Percentiles rank a stretch among this genome's conserved stretches.
Evolutionary conservation across 78 protist genomes (phyloP).

Genomic region (Anaeramoeba flamelloides): DNA sequence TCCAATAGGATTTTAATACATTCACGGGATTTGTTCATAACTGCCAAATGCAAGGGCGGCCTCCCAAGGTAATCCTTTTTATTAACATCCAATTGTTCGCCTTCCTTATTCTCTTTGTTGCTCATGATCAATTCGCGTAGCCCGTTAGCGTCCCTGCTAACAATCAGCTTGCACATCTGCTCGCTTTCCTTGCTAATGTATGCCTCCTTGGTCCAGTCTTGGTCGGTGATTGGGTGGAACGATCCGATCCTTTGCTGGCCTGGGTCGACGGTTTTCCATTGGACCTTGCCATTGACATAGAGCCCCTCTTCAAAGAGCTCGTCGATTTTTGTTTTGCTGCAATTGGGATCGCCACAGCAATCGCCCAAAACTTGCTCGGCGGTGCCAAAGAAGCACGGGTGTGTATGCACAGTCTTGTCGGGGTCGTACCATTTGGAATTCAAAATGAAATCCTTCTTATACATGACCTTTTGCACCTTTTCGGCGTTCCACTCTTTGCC

Average conservation of each 20-base stretch:
- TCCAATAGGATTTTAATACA: neutral
- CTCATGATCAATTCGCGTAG: neutral
- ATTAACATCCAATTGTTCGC: too few relatives aligned
- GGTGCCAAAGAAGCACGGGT: constrained; percentile 22
- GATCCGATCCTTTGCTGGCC: constrained; percentile 9
- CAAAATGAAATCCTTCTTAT: constrained; percentile 6
- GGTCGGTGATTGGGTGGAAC: constrained; percentile 26
- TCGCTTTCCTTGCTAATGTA: neutral
- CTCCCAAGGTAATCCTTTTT: neutral
- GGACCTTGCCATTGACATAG: neutral
- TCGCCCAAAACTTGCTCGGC: constrained; percentile 4
- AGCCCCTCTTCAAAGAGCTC: neutral
- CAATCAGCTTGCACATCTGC: neutral
- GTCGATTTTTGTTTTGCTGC: neutral
- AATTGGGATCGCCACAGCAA: constrained; percentile 12
- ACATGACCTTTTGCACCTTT: constrained; percentile 6
- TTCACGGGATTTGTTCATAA: neutral
- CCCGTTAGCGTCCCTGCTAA: neutral
- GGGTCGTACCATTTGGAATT: constrained; percentile 16
- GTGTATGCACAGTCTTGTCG: constrained; percentile 11
- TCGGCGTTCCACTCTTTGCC: constrained; percentile 9
- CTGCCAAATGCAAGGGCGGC: neutral
- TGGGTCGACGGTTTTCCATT: constrained; percentile 2
- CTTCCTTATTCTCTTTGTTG: neutral
- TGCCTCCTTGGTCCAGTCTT: neutral